Conservation (phyloP, 2,329 filamentous ascomycete species). For the Phialemonium atrogriseum region DNA sequence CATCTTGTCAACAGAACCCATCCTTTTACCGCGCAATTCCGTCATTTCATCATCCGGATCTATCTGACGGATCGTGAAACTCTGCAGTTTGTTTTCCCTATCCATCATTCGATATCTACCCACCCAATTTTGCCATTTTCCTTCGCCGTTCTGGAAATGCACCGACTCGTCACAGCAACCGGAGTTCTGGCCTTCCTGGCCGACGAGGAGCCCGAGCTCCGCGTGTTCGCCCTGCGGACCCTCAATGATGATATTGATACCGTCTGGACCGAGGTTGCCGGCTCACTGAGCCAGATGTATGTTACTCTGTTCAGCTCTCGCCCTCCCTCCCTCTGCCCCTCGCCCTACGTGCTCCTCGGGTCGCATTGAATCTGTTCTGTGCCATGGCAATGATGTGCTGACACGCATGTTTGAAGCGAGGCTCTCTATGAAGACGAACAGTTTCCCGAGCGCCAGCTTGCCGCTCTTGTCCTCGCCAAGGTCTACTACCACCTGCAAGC, state of each 20-base stretch:
- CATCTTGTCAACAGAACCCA: too few relatives aligned
- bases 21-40: too few relatives aligned
- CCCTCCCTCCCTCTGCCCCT: conserved; percentile 7
- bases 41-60: too few relatives aligned
- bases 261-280: conserved; percentile 95
- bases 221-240: conserved; percentile 88
- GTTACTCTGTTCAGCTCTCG: conserved; percentile 6
- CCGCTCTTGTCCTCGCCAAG: conserved; percentile 90
- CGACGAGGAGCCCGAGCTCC: conserved; percentile 89
- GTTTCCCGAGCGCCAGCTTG: conserved; percentile 89
- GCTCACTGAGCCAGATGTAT: conserved; percentile 87
- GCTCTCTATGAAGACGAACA: conserved; percentile 93
- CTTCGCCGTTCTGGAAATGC: conserved; percentile 51
- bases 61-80: too few relatives aligned
- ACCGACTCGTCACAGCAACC: conserved; percentile 86
- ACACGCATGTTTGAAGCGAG: too few relatives aligned
- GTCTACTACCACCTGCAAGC: conserved; percentile 98
- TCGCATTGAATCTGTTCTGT: too few relatives aligned
- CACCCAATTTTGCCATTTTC: too few relatives aligned
- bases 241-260: conserved; percentile 95
- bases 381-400: conserved; percentile 5
- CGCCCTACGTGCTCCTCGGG: not conserved
- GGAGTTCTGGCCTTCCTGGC: conserved; percentile 92
- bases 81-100: too few relatives aligned
- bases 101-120: too few relatives aligned